Percentiles rank a stretch among this genome's conserved stretches.
Conservation (phyloP, 1,284 basidiomycete genomes). For the Jaminaea rosea region DNA sequence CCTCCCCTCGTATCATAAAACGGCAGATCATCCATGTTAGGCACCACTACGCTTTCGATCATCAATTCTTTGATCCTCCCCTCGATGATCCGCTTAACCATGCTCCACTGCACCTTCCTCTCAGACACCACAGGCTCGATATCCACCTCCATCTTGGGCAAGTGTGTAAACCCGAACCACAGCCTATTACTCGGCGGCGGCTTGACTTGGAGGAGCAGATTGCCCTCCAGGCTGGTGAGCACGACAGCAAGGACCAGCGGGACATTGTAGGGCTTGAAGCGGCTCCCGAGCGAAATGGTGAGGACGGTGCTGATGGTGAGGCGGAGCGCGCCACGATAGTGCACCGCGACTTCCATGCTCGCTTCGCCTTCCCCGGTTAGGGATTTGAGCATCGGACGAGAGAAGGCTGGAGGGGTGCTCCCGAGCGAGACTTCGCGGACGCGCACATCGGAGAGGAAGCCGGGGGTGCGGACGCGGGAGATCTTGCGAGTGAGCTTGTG, state of each 20-base stretch:
- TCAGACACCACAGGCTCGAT: constrained; percentile 90
- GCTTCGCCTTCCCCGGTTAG: constrained; percentile 85
- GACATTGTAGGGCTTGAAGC: constrained; percentile 81
- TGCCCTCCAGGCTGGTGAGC: constrained; percentile 78
- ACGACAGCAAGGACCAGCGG: constrained; percentile 77
- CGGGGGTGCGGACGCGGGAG: constrained; percentile 75
- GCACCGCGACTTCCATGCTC: constrained; percentile 70
- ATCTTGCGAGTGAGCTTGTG: constrained; percentile 85
- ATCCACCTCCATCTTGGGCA: constrained; percentile 76
- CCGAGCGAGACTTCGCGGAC: constrained; percentile 86
- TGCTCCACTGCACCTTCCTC: constrained; percentile 78
- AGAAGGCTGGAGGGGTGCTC: constrained; percentile 56
- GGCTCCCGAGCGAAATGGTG: constrained; percentile 60
- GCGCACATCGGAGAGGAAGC: constrained; percentile 72
- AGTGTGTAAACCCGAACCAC: constrained; percentile 95
- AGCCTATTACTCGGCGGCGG: constrained; percentile 88
- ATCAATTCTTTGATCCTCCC: constrained; percentile 78
- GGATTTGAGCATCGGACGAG: constrained; percentile 94
- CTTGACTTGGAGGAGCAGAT: constrained; percentile 80
- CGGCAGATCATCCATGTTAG: constrained; percentile 94
- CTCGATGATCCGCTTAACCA: constrained; percentile 83
- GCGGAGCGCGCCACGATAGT: constrained; percentile 75
- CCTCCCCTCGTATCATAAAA: constrained; percentile 72
- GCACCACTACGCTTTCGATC: constrained; percentile 81
- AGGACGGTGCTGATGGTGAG: constrained; percentile 82